Evolutionary conservation across 352 stramenopile genomes (phyloP), one percentile per base, ranked within the genome.

Genomic region (Phytophthora agathidicida): DNA sequence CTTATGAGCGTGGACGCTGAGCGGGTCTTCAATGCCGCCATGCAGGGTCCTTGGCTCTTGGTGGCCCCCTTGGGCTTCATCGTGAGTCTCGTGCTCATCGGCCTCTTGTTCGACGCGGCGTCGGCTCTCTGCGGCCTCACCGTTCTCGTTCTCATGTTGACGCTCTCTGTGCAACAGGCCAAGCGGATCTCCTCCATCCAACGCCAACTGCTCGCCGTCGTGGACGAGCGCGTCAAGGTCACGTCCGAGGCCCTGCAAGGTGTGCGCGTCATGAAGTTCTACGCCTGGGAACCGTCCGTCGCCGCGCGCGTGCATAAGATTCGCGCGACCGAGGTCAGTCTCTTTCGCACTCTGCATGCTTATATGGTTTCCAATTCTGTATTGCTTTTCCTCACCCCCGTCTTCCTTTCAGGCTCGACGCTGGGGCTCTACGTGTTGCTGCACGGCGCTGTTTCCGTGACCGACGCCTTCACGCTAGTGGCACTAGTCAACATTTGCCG

Each of bases 231-330:
- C 5, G 89, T 98, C 19, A 96, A 96, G 68, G 85, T 97, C 62
- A 93, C 94, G 36, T 96, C 91, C 31, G 94, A 98, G 71, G 84
- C 96, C 14, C 73, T 98, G 5, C 62, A 86, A 11, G 93, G 91
- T 2, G 90, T 97, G 35, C 73, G 88, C 39, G 85, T 87, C 41
- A 80, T 97, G 36, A 97, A 97, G 63, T 91, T 96, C 61, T 94
- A 95, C 54, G 84, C 81, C 14, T 96, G 87, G 88, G 75, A 86
- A 41, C 57, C 72, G 7, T 75, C 69, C 24, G 39, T 81, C 23
- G 66, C 64, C 26, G 56, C 31, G 16, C 73, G 68, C 16, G 61
- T 85, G 13, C 64, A 68, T 41, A 47, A 47, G 13, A 80, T 88
- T 38, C 70, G 74, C 14, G 51, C 43, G 7, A 32, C 56, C 35